Conservation (phyloP, 2,329 filamentous ascomycete species). For the Thermothelomyces thermophilus region DNA sequence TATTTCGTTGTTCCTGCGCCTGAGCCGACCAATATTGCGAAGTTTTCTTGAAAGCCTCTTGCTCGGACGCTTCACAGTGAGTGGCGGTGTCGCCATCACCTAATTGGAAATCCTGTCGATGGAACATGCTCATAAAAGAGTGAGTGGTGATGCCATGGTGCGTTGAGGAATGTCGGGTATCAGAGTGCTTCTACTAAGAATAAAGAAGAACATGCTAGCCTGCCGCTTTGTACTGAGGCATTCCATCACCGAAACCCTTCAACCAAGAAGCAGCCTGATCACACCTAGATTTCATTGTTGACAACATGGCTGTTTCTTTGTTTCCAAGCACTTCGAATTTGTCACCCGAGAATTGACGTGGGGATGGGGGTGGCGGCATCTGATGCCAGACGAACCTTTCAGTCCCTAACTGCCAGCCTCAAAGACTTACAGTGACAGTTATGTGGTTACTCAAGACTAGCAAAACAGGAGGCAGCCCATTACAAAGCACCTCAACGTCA, state of each 20-base stretch:
- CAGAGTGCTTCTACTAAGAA: background rate
- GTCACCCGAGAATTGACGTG: constrained; percentile 9
- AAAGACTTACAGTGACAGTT: constrained; percentile 76
- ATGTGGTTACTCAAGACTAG: constrained; percentile 83
- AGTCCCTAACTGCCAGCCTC: constrained; percentile 12
- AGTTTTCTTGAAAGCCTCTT: constrained; percentile 17
- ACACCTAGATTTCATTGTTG: constrained; percentile 5
- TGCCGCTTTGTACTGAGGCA: constrained; percentile 13
- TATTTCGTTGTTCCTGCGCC: constrained; percentile 6
- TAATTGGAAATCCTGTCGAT: too few species aligned
- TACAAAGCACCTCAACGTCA: constrained; percentile 71
- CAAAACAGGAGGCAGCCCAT: constrained; percentile 66
- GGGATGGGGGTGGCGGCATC: background rate
- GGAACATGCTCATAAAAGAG: too few species aligned
- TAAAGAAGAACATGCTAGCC: background rate
- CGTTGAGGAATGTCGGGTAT: background rate
- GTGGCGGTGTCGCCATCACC: background rate
- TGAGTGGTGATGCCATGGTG: background rate
- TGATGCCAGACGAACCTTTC: constrained; percentile 4
- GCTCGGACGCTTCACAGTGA: background rate
- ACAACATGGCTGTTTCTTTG: constrained; percentile 11
- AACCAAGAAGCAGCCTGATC: background rate
- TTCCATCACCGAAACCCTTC: background rate
- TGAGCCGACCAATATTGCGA: constrained; percentile 13
- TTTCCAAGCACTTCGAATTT: constrained; percentile 3